Percentiles rank a stretch among this genome's conserved stretches.
Evolutionary conservation across 257 asterid species (phyloP).

Genomic region (Ophiorrhiza pumila): DNA sequence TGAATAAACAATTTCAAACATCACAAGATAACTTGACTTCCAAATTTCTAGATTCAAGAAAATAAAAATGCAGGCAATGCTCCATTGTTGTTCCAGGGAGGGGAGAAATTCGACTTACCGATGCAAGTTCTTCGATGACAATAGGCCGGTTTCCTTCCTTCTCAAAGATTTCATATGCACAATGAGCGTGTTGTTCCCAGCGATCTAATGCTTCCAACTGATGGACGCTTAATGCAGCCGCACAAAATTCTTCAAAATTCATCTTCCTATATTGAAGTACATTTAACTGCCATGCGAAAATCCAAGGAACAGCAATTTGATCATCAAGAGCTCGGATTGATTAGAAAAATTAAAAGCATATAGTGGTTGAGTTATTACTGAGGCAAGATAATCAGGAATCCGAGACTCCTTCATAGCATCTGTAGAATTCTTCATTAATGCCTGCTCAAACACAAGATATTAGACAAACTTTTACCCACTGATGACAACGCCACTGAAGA

Average conservation of each 20-base stretch:
- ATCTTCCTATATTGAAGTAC: conserved; percentile 71
- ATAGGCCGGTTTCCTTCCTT: conserved; percentile 65
- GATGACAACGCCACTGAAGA: background rate
- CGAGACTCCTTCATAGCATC: conserved; percentile 57
- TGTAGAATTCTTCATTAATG: conserved; percentile 40
- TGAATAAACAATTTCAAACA: background rate
- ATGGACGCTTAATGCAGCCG: conserved; percentile 59
- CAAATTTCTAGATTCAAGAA: background rate
- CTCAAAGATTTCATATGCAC: conserved; percentile 64
- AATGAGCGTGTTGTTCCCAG: conserved; percentile 63
- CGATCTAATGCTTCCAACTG: conserved; percentile 56
- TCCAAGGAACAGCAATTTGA: background rate
- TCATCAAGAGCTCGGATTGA: conserved; percentile 1
- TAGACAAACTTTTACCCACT: background rate
- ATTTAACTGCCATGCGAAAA: conserved; percentile 44
- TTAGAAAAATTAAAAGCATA: background rate
- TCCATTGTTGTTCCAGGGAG: background rate
- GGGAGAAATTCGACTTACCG: conserved; percentile 38
- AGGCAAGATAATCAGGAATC: conserved; percentile 43
- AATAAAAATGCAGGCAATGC: background rate
- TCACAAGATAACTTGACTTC: background rate
- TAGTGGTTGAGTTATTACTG: conserved; percentile 35
- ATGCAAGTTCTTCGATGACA: conserved; percentile 68
- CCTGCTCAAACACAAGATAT: conserved; percentile 35
- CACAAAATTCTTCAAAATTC: conserved; percentile 69